A percentile compares a stretch with the other conserved stretches of the same genome.
phyloP scores from a whole-genome alignment of 1,139 yeast species.

The Pichia sp. region DNA sequence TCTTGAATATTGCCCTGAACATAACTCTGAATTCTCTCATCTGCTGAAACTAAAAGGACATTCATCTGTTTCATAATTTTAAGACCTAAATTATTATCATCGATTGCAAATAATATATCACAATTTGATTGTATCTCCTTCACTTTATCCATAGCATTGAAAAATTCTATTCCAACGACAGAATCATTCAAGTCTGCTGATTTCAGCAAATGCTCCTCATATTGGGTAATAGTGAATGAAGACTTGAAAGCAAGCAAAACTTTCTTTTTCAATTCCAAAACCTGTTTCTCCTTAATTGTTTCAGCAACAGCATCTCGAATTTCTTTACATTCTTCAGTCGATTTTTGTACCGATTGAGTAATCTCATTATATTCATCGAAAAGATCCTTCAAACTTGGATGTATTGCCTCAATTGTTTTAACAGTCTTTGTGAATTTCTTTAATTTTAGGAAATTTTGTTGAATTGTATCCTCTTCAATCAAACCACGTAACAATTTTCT shows the following conservation, averaged over 20 bases:
- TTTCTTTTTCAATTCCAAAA: slow-evolving; percentile 44
- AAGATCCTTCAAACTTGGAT: slow-evolving; percentile 35
- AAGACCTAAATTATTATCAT: slow-evolving; percentile 64
- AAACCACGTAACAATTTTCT: slow-evolving; percentile 59
- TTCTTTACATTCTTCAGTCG: slow-evolving; percentile 26
- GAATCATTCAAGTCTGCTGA: slow-evolving; percentile 32
- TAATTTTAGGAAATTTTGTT: slow-evolving; percentile 49
- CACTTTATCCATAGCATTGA: slow-evolving; percentile 51
- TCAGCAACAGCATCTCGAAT: slow-evolving; percentile 32
- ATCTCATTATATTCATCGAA: slow-evolving; percentile 38
- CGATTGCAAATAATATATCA: slow-evolving; percentile 57
- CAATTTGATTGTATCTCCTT: slow-evolving; percentile 61
- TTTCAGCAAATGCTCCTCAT: slow-evolving; percentile 51
- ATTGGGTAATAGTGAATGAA: slow-evolving; percentile 62
- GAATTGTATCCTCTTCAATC: slow-evolving; percentile 64
- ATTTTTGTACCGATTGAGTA: slow-evolving; percentile 24
- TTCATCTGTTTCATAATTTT: slow-evolving; percentile 60
- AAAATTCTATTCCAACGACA: slow-evolving; percentile 52
- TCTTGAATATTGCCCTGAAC: slow-evolving; percentile 27
- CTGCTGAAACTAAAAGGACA: slow-evolving; percentile 43
- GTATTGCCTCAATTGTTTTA: slow-evolving; percentile 39
- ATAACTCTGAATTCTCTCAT: slow-evolving; percentile 39
- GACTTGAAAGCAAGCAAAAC: slow-evolving; percentile 52
- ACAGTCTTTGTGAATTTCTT: slow-evolving; percentile 58
- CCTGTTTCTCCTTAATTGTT: slow-evolving; percentile 34